These are phyloP conservation scores for Ceratobasidium sp. DNA, from an alignment of 1,284 basidiomycete genomes.

Conservation along the genomic window DNA sequence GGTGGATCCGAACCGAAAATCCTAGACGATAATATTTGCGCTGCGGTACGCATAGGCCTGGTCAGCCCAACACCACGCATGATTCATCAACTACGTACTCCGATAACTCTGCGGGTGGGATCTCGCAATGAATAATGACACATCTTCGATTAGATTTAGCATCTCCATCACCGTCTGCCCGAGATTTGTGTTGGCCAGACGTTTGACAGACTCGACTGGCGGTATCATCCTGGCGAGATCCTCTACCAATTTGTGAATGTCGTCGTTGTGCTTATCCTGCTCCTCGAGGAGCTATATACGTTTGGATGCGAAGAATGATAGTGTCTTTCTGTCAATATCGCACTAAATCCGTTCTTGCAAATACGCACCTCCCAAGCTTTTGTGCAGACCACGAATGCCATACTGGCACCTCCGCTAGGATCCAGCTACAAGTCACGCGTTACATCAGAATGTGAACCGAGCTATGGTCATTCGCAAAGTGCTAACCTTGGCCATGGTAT, in stretches of 20 bases:
- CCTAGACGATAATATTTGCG: neutral
- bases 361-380: constrained; percentile 21
- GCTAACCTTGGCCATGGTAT: neutral
- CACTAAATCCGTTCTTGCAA: no score
- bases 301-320: neutral
- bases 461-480: neutral
- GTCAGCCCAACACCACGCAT: no score
- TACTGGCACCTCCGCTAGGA: neutral
- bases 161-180: neutral
- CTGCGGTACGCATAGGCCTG: neutral
- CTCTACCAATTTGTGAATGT: neutral
- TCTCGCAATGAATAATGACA: no score
- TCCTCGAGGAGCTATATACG: constrained; percentile 1
- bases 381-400: neutral
- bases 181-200: neutral
- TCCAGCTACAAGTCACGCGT: neutral
- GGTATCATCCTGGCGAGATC: neutral
- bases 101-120: neutral
- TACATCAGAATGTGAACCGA: neutral
- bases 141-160: constrained; percentile 14
- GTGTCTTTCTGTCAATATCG: neutral
- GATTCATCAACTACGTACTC: neutral
- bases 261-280: neutral
- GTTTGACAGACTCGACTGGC: neutral
- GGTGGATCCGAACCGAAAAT: neutral